A percentile compares a stretch with the other conserved stretches of the same genome.
These are phyloP conservation scores for Prunus salicina DNA, from an alignment of 306 rosid genomes.

Conservation along the genomic window DNA sequence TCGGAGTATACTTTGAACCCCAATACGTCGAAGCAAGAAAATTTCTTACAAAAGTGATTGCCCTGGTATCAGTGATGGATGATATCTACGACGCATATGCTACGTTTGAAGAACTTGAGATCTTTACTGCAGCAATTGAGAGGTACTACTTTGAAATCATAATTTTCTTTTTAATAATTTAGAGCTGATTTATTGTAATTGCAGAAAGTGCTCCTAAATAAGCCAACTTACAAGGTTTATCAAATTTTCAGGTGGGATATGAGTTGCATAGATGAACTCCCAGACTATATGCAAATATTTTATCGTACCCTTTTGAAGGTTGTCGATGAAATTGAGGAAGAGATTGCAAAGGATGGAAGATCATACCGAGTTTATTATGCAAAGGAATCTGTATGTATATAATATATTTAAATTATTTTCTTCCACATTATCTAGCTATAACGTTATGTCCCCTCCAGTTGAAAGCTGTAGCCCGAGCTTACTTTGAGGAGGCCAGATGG, in stretches of 20 bases:
- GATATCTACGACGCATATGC: slow-evolving; percentile 46
- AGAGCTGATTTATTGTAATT: background rate
- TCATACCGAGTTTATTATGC: slow-evolving; percentile 4
- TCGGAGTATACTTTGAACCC: slow-evolving; percentile 36
- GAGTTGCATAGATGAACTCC: slow-evolving; percentile 8
- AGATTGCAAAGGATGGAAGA: slow-evolving; percentile 17
- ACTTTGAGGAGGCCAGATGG: slow-evolving; percentile 46
- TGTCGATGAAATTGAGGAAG: slow-evolving; percentile 22
- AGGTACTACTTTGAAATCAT: slow-evolving; percentile 22
- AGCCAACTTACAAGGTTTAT: background rate
- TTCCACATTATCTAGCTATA: background rate
- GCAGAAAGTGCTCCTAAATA: background rate
- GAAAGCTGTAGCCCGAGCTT: slow-evolving; percentile 23
- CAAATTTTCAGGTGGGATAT: slow-evolving; percentile 22
- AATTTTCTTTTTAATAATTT: too few species aligned
- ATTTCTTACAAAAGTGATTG: slow-evolving; percentile 20
- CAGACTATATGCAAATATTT: slow-evolving; percentile 17
- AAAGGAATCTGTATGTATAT: slow-evolving; percentile 16
- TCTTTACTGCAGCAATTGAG: slow-evolving; percentile 37
- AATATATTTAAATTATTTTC: too few species aligned
- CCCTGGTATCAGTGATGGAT: slow-evolving; percentile 34
- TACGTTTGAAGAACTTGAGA: slow-evolving; percentile 37
- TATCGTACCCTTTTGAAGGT: slow-evolving; percentile 10
- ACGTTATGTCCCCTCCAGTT: slow-evolving; percentile 9
- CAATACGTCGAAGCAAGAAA: slow-evolving; percentile 25